phyloP scores from a whole-genome alignment of 2,329 filamentous ascomycete genomes.

The Ophiocordyceps australis region DNA sequence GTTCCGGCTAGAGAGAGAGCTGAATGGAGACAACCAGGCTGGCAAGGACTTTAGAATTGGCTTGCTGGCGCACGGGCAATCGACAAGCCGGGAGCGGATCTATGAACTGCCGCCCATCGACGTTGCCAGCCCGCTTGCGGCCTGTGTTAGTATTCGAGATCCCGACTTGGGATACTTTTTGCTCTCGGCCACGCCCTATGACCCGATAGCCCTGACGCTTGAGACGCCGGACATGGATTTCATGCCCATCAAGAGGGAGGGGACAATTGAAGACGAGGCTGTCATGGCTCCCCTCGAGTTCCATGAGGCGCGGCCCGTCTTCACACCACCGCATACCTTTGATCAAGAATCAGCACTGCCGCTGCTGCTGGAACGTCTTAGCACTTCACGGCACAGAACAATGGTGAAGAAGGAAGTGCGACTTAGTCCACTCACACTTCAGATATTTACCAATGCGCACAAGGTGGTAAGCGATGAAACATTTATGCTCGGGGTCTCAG shows the following conservation, averaged over 20 bases:
- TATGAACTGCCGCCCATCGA: conserved; percentile 33
- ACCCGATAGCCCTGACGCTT: conserved; percentile 39
- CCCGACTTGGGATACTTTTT: conserved; percentile 47
- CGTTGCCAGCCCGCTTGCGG: conserved; percentile 29
- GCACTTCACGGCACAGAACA: conserved; percentile 40
- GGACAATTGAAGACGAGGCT: conserved; percentile 20
- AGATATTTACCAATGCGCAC: conserved; percentile 56
- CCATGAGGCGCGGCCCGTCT: conserved; percentile 46
- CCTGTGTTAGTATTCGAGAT: conserved; percentile 34
- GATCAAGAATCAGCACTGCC: conserved; percentile 38
- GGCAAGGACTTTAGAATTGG: conserved; percentile 44
- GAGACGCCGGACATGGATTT: conserved; percentile 37
- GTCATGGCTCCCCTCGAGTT: conserved; percentile 28
- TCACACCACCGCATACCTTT: conserved; percentile 43
- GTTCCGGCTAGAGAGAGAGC: conserved; percentile 43
- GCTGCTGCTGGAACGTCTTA: conserved; percentile 32
- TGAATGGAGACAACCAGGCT: conserved; percentile 33
- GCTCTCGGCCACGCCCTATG: conserved; percentile 37
- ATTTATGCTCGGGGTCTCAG: conserved; percentile 46
- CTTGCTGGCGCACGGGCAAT: conserved; percentile 38
- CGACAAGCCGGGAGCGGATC: conserved; percentile 36
- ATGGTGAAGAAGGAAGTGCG: conserved; percentile 49
- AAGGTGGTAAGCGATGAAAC: conserved; percentile 54
- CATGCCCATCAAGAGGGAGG: conserved; percentile 21
- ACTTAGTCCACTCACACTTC: conserved; percentile 51